Evolutionary conservation across 495 filamentous ascomycete species (phyloP).

Genomic region (Penicillium fimorum): DNA sequence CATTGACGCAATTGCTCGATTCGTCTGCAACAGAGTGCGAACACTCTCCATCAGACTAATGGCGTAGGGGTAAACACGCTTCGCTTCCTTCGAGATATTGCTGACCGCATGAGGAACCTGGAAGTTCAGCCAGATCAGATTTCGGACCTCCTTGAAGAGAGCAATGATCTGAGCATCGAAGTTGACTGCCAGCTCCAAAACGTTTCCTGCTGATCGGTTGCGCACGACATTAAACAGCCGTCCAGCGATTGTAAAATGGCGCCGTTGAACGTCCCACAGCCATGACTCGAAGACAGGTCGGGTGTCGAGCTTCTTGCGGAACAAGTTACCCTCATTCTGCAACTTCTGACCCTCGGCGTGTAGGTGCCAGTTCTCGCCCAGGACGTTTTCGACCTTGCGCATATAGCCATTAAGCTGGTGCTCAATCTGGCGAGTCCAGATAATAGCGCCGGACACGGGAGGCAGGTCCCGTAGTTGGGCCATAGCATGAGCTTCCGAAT

Average conservation of each 20-base stretch:
- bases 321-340: conserved; percentile 80
- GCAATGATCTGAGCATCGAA: conserved; percentile 97
- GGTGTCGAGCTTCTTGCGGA: conserved; percentile 94
- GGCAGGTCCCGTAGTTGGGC: conserved; percentile 92
- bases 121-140: conserved; percentile 89
- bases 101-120: conserved; percentile 89
- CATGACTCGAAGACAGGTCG: conserved; percentile 91
- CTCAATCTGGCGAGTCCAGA: conserved; percentile 97
- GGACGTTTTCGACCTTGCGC: conserved; percentile 94
- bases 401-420: conserved; percentile 91
- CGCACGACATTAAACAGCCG: conserved; percentile 85
- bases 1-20: conserved; percentile 76
- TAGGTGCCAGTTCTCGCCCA: conserved; percentile 89
- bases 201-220: conserved; percentile 82
- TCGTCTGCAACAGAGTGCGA: conserved; percentile 83
- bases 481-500: conserved; percentile 97
- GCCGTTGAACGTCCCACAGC: conserved; percentile 81
- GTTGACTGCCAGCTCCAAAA: conserved; percentile 84
- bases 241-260: conserved; percentile 85
- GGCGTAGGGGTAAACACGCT: conserved; percentile 94
- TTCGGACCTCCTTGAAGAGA: conserved; percentile 97
- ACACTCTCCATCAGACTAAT: conserved; percentile 98
- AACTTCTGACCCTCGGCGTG: conserved; percentile 95
- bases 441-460: conserved; percentile 92
- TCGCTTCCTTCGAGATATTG: conserved; percentile 95